Conservation (phyloP, 495 filamentous ascomycete species). For the Tuber aestivum region DNA sequence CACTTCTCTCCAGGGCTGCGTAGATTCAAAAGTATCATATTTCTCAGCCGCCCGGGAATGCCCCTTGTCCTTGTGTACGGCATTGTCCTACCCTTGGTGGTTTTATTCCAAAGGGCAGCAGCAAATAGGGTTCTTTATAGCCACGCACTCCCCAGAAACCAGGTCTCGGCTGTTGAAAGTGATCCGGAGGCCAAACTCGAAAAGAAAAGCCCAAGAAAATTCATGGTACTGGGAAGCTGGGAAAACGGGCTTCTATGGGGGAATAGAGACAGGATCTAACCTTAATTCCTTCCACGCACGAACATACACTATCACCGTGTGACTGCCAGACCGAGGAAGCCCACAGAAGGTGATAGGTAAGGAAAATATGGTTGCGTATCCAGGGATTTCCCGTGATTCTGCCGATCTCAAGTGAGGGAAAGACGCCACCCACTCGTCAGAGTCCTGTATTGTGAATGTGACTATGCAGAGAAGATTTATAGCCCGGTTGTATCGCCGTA, state of each 20-base stretch:
- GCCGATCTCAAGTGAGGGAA: background rate
- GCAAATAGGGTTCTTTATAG: background rate
- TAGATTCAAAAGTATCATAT: background rate
- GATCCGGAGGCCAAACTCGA: background rate
- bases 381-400: background rate
- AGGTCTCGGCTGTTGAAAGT: background rate
- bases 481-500: background rate
- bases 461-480: background rate
- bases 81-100: background rate
- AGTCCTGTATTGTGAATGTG: background rate
- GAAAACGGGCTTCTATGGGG: background rate
- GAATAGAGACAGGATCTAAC: background rate
- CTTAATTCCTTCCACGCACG: background rate
- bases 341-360: background rate
- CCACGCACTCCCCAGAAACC: background rate
- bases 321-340: background rate
- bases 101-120: background rate
- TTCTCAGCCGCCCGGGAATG: background rate
- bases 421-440: background rate
- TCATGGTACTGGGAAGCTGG: background rate
- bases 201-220: background rate
- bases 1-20: background rate
- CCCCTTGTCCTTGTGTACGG: background rate
- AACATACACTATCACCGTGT: background rate
- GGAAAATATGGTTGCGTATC: background rate